Evolutionary conservation across 2,329 filamentous ascomycete species (phyloP), one percentile per base, ranked within the genome.

Genomic region (Amesomyces nigricolor): DNA sequence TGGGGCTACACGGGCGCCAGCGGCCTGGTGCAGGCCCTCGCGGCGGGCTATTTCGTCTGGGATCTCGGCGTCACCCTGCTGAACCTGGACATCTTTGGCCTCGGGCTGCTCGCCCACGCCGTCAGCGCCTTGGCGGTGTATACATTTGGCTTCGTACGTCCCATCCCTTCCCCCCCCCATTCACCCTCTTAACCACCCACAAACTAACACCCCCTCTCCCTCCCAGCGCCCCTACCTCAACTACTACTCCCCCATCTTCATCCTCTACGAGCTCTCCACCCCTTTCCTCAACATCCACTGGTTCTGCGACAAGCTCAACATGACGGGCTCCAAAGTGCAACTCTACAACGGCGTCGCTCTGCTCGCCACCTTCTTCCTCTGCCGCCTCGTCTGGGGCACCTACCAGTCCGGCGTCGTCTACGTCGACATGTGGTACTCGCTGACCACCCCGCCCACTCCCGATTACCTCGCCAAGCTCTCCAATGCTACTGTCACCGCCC

Each of bases 251-350:
- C 80, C 81, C 54, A 82, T 83, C 57, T 95, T 95, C 71, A 89
- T 95, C 65, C 84, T 94, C 56, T 95, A 91, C 81, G 89, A 95
- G 71, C 80, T 95, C 39, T 91, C 88, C 26, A 88, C 86, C 4
- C 88, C 89, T 7, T 91, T 94, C 71, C 78, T 94, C 56, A 95
- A 95, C 68, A 81, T 92, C 67, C 89, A 95, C 75, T 95, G 89
- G 89, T 94, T 94, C 75, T 89, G 88, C 72, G 89, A 95, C 72
- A 95, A 95, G 75, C 75, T 92, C 57, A 80, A 83, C 65, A 84
- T 90, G 78, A 94, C 89, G 0, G 89, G 89, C 37, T 84, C 85
- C 17, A 78, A 76, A 51, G 71, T 82, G 22, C 89, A 94, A 73
- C 78, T 91, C 29, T 84, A 89, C 71, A 94, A 94, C 65, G 89